A percentile compares a stretch with the other conserved stretches of the same genome.
Evolutionary conservation across 2,329 filamentous ascomycete species (phyloP).

Genomic region (Claviceps spartinae): DNA sequence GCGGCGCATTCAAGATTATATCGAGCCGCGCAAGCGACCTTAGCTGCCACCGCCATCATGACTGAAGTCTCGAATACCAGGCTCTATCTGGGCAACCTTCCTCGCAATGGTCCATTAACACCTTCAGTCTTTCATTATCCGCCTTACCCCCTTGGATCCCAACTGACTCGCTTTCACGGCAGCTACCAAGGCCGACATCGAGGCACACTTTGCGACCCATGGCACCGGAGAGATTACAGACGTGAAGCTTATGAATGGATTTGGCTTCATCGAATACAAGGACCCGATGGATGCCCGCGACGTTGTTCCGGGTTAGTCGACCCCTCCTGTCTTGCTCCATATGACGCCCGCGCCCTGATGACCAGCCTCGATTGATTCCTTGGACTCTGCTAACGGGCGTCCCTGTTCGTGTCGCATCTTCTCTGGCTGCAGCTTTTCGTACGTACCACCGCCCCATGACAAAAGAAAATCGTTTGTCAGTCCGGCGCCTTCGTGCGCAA

Average conservation of each 20-base stretch:
- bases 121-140: constrained; percentile 7
- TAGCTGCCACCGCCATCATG: constrained; percentile 26
- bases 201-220: constrained; percentile 89
- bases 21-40: background rate
- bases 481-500: background rate
- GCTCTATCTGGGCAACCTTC: constrained; percentile 95
- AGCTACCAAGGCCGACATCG: constrained; percentile 96
- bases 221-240: constrained; percentile 95
- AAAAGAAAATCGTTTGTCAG: background rate
- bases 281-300: constrained; percentile 96
- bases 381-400: constrained; percentile 5
- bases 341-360: background rate
- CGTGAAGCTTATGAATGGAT: constrained; percentile 99
- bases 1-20: constrained; percentile 2
- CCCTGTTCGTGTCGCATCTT: background rate
- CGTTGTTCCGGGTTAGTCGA: constrained; percentile 79
- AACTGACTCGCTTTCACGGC: constrained; percentile 33
- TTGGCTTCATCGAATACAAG: constrained; percentile 99
- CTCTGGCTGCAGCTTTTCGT: constrained; percentile 41
- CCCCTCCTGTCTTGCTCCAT: background rate
- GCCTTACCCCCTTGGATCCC: constrained; percentile 14
- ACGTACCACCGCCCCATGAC: constrained; percentile 23
- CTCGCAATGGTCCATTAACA: constrained; percentile 63
- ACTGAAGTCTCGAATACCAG: constrained; percentile 89
- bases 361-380: background rate